Evolutionary conservation across 176 grass and related monocot species (phyloP).

Genomic region (Eleusine indica): DNA sequence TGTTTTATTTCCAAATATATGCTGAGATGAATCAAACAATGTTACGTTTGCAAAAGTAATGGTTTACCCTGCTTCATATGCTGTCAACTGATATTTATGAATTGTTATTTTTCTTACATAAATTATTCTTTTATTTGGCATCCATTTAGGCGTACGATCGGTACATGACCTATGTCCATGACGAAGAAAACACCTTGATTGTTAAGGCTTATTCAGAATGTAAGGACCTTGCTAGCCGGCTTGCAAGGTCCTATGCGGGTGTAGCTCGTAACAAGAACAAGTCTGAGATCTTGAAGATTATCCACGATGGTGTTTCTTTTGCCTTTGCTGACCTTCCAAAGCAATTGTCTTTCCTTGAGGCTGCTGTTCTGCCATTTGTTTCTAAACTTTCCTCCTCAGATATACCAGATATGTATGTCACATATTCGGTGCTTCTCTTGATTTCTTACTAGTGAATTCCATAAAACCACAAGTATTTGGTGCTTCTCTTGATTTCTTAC

Average conservation of each 20-base stretch:
- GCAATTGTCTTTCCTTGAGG: slow-evolving; percentile 77
- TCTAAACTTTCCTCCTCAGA: slow-evolving; percentile 77
- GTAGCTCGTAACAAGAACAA: slow-evolving; percentile 72
- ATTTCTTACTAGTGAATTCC: slow-evolving; percentile 1
- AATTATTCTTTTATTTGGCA: slow-evolving; percentile 43
- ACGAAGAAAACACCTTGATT: slow-evolving; percentile 50
- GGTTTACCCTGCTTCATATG: slow-evolving; percentile 10
- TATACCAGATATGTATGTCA: slow-evolving; percentile 83
- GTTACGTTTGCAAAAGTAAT: neutral
- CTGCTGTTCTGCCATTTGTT: slow-evolving; percentile 78
- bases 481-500: slow-evolving; percentile 33
- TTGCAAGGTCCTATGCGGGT: slow-evolving; percentile 73
- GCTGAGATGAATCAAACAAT: slow-evolving; percentile 13
- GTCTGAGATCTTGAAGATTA: slow-evolving; percentile 81
- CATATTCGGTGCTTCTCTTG: slow-evolving; percentile 26
- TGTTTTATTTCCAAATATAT: slow-evolving; percentile 30
- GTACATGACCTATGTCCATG: slow-evolving; percentile 48
- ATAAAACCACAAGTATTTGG: neutral
- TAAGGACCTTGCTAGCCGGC: slow-evolving; percentile 81
- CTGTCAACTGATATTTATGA: slow-evolving; percentile 21
- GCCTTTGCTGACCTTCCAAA: slow-evolving; percentile 73
- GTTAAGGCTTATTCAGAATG: slow-evolving; percentile 77
- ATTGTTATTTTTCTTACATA: slow-evolving; percentile 6
- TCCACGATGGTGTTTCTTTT: slow-evolving; percentile 73
- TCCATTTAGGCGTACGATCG: slow-evolving; percentile 68